Evolutionary conservation across 169 alveolate species (phyloP).

Genomic region (Plasmodium fragile): DNA sequence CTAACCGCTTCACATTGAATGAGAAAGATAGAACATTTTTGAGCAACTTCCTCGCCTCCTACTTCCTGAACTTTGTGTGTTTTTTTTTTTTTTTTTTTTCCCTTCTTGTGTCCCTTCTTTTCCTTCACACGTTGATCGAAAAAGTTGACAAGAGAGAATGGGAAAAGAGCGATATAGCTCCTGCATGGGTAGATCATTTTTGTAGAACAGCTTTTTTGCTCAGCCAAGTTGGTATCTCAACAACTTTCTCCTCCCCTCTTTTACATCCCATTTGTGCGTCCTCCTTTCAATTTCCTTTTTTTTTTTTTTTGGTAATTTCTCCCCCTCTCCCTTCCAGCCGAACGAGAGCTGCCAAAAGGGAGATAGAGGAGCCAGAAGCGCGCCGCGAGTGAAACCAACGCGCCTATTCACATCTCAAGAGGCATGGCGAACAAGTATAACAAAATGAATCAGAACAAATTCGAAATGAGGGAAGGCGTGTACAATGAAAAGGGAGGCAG

Average conservation of each 20-base stretch:
- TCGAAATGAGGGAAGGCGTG: constrained; percentile 50
- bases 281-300: background rate
- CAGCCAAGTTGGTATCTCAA: background rate
- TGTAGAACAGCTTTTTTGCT: background rate
- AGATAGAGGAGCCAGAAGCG: background rate
- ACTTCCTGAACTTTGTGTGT: background rate
- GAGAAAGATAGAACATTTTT: background rate
- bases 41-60: background rate
- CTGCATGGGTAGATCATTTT: background rate
- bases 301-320: background rate
- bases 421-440: constrained; percentile 38
- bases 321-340: background rate
- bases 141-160: background rate
- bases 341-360: too few species aligned
- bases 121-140: background rate
- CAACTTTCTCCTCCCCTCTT: background rate
- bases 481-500: constrained; percentile 8
- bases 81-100: background rate
- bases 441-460: constrained; percentile 21
- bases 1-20: background rate
- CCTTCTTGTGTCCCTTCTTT: background rate
- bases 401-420: background rate
- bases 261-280: background rate
- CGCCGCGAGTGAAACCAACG: background rate
- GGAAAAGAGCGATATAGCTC: background rate